These are phyloP conservation scores for Colletotrichum trifolii DNA, from an alignment of 2,329 filamentous ascomycete species.

Conservation along the genomic window DNA sequence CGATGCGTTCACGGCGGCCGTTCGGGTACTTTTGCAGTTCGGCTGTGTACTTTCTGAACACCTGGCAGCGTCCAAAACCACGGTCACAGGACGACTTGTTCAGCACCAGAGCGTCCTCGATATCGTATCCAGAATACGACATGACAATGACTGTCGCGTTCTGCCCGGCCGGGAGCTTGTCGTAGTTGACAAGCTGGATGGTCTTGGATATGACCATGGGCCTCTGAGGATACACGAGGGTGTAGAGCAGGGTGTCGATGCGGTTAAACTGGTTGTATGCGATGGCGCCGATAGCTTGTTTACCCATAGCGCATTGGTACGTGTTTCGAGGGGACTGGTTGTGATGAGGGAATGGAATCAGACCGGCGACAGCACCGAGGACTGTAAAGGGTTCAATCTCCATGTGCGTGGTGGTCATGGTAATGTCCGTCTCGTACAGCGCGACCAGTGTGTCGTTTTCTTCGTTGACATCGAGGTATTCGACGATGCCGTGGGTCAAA, in stretches of 20 bases:
- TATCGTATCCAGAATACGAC: conserved; percentile 99
- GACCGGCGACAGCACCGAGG: conserved; percentile 90
- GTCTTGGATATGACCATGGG: conserved; percentile 98
- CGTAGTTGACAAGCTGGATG: conserved; percentile 95
- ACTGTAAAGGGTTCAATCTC: conserved; percentile 99
- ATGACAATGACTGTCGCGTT: conserved; percentile 98
- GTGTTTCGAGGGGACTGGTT: conserved; percentile 99
- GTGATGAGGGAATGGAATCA: conserved; percentile 98
- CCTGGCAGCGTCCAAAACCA: conserved; percentile 95
- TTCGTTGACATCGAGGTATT: conserved; percentile 98
- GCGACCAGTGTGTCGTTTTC: conserved; percentile 97
- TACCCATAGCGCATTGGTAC: conserved; percentile 99
- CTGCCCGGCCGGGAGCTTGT: conserved; percentile 95
- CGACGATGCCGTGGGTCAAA: conserved; percentile 86
- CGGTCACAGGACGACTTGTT: conserved; percentile 97
- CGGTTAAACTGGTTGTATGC: conserved; percentile 98
- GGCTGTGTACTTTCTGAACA: conserved; percentile 94
- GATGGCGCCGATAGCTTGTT: conserved; percentile 98
- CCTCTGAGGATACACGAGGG: conserved; percentile 96
- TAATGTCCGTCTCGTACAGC: conserved; percentile 87
- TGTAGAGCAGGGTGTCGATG: conserved; percentile 95
- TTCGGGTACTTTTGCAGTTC: conserved; percentile 92
- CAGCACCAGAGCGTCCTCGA: conserved; percentile 95
- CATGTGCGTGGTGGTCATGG: conserved; percentile 86
- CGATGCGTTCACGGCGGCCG: conserved; percentile 75